Evolutionary conservation across 805 yeast genomes (phyloP), one percentile per base, ranked within the genome.

Genomic region (Diddensiella transvaalensis): DNA sequence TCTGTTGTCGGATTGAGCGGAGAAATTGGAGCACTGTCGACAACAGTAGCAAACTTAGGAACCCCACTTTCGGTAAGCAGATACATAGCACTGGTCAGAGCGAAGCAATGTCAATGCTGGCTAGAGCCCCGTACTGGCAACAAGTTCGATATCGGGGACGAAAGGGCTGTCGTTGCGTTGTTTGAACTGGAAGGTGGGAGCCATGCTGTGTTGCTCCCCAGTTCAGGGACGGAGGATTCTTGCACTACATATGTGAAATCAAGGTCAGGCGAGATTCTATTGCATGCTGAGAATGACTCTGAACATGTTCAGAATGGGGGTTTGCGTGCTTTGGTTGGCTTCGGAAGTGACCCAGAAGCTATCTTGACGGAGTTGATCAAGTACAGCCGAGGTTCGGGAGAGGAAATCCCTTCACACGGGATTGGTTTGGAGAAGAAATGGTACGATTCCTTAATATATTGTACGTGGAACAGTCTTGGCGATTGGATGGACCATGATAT

Each of bases 391-490:
- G 8, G 38, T 17, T 35, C 38, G 8, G 13, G 11, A 10, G 13
- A 29, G 11, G 32, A 29, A 10, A 13, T 29, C 10, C 38, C 38
- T n/a, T 35, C 38, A 6, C 38, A 17, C 15, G 8, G 6, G n/a
- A 10, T 10, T 17, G 15, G 15, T 35, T 10, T 8, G 15, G 8
- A 10, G 17, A 35, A 35, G 38, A 15, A 40, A 30, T 61, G 65
- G 64, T 29, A 52, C 37, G 62, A 60, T 23, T 49, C 50, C 11
- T 48, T 62, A 23, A 61, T 60, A 22, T 62, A 57, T 43, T 61
- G 66, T 41, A 62, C 67, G 11, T 60, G 65, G 65, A 60, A 60
- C 46, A 50, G 62, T 4, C 53, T 60, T 42, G 65, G 65, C 1
- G 33, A 47, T 5, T 56, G 51, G 13, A 48, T 62, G 26, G 47